Evolutionary conservation across 805 yeast genomes (phyloP).

Genomic region (Hanseniaspora jakobsenii): DNA sequence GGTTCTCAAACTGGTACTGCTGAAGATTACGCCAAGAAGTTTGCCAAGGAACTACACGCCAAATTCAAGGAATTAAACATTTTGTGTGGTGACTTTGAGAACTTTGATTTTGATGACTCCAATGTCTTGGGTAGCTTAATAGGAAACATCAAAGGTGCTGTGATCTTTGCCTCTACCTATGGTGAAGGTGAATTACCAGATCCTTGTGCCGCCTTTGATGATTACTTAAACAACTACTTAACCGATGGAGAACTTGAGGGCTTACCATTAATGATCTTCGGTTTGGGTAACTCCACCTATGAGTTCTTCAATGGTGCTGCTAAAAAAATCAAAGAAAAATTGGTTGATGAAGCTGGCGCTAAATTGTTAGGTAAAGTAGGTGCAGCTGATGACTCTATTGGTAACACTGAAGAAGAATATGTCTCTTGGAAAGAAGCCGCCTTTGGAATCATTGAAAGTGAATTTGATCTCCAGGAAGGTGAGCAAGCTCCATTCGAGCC

Average conservation of each 20-base stretch:
- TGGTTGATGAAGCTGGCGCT: constrained; percentile 55
- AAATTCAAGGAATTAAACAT: constrained; percentile 62
- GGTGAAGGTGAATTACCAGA: constrained; percentile 99
- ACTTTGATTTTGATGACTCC: constrained; percentile 71
- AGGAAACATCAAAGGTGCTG: constrained; percentile 40
- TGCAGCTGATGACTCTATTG: constrained; percentile 90
- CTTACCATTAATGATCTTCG: constrained; percentile 65
- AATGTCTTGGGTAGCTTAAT: constrained; percentile 35
- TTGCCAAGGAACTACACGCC: constrained; percentile 76
- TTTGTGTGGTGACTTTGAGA: constrained; percentile 79
- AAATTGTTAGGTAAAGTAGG: constrained; percentile 64
- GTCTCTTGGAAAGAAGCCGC: constrained; percentile 80
- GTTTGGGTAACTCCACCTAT: constrained; percentile 89
- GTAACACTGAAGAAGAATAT: constrained; percentile 90
- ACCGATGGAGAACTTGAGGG: constrained; percentile 42
- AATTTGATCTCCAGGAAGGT: constrained; percentile 61
- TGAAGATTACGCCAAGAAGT: constrained; percentile 86
- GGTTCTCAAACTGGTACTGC: constrained; percentile 99
- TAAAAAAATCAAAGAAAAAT: constrained; percentile 41
- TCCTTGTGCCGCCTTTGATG: constrained; percentile 71
- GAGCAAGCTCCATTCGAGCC: constrained; percentile 66
- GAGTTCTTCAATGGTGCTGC: constrained; percentile 84
- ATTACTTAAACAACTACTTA: constrained; percentile 44
- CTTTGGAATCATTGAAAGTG: constrained; percentile 51
- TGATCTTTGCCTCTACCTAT: constrained; percentile 80